These are phyloP conservation scores for Cyclostephanos tholiformis DNA, from an alignment of 108 stramenopile genomes.

Conservation along the genomic window DNA sequence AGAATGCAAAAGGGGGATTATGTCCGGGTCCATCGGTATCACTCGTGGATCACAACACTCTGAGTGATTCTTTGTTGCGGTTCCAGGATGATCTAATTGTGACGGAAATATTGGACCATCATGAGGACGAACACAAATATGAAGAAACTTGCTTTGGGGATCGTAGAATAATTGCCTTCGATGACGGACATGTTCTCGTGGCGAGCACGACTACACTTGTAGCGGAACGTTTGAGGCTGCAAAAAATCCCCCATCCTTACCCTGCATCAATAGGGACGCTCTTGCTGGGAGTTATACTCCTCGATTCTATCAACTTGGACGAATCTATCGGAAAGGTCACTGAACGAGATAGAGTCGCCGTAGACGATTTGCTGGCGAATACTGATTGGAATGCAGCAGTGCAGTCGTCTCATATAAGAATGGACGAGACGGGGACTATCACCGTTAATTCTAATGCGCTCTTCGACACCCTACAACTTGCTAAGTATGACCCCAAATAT, in stretches of 20 bases:
- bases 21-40: slow-evolving; percentile 41
- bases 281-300: slow-evolving; percentile 77
- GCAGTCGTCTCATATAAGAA: slow-evolving; percentile 12
- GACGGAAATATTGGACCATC: slow-evolving; percentile 82
- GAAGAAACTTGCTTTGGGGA: slow-evolving; percentile 50
- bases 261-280: slow-evolving; percentile 51
- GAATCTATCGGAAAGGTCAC: slow-evolving; percentile 74
- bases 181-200: slow-evolving; percentile 49
- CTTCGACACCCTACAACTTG: slow-evolving; percentile 59
- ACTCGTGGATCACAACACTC: slow-evolving; percentile 78
- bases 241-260: slow-evolving; percentile 8
- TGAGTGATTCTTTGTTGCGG: slow-evolving; percentile 23
- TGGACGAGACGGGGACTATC: background rate
- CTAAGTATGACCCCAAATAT: slow-evolving; percentile 74
- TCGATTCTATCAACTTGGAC: slow-evolving; percentile 82
- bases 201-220: slow-evolving; percentile 70
- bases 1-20: background rate
- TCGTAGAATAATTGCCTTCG: slow-evolving; percentile 68
- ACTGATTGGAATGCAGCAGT: slow-evolving; percentile 56
- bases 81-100: slow-evolving; percentile 44
- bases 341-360: slow-evolving; percentile 61
- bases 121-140: slow-evolving; percentile 65
- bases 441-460: slow-evolving; percentile 47
- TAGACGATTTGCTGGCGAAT: slow-evolving; percentile 44
- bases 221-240: slow-evolving; percentile 51